Percentiles rank a stretch among this genome's conserved stretches.
Evolutionary conservation across 208 protist genomes (phyloP).

Genomic region (Porcisia hertigi): DNA sequence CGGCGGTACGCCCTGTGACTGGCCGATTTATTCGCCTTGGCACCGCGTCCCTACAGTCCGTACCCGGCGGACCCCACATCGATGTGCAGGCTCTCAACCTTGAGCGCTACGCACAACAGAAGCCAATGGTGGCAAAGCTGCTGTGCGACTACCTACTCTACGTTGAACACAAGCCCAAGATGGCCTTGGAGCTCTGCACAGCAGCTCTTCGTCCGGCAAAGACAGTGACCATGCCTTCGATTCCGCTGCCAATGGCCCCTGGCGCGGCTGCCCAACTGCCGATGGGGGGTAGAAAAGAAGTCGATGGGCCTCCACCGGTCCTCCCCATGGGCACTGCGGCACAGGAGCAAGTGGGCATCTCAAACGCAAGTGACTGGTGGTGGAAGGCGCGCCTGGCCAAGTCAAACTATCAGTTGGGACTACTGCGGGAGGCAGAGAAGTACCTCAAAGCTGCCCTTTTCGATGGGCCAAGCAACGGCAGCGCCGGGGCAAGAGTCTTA

Average conservation of each 20-base stretch:
- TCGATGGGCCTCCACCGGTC: constrained; percentile 6
- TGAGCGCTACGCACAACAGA: constrained; percentile 86
- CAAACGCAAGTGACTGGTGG: constrained; percentile 92
- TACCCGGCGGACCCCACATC: constrained; percentile 84
- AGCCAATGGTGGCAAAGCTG: constrained; percentile 91
- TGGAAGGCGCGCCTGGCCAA: constrained; percentile 95
- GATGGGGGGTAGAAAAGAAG: constrained; percentile 7
- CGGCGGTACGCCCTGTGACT: constrained; percentile 77
- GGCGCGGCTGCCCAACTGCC: constrained; percentile 15
- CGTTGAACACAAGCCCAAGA: constrained; percentile 91
- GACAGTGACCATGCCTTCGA: constrained; percentile 1
- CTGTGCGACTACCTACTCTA: constrained; percentile 95
- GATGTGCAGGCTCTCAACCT: constrained; percentile 85
- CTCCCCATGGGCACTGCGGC: constrained; percentile 17
- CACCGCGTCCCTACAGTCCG: constrained; percentile 90
- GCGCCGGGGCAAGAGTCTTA: neutral
- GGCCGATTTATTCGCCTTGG: constrained; percentile 93
- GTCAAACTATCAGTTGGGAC: constrained; percentile 93
- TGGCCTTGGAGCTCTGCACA: constrained; percentile 90
- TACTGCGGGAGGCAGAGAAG: constrained; percentile 94
- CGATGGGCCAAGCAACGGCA: constrained; percentile 16
- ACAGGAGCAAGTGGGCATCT: constrained; percentile 48
- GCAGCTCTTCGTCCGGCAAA: constrained; percentile 44
- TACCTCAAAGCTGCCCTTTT: constrained; percentile 86
- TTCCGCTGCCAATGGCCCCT: neutral